phyloP scores from a whole-genome alignment of 176 grass and related monocot species.

The Zoysia pacifica region DNA sequence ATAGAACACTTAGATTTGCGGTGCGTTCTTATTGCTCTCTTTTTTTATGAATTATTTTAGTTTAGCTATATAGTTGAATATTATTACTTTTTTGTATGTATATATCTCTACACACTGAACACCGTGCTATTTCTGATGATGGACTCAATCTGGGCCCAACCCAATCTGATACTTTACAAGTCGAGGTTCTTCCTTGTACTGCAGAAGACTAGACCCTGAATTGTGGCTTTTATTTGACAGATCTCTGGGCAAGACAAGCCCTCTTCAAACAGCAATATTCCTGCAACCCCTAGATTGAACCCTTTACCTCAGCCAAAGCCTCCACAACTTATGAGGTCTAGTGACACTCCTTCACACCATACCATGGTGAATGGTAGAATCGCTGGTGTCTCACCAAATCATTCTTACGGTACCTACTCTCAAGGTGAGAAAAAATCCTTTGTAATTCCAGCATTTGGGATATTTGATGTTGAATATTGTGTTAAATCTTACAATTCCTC shows the following conservation, averaged over 20 bases:
- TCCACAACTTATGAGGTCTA: slow-evolving; percentile 35
- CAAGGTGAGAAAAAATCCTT: slow-evolving; percentile 44
- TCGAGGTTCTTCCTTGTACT: background rate
- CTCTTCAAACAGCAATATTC: slow-evolving; percentile 52
- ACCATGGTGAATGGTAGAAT: slow-evolving; percentile 46
- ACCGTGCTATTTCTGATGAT: background rate
- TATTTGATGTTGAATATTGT: slow-evolving; percentile 26
- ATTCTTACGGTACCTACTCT: slow-evolving; percentile 45
- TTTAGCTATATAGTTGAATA: background rate
- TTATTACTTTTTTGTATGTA: background rate
- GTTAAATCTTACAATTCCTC: slow-evolving; percentile 40
- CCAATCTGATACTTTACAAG: background rate
- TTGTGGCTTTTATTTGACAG: slow-evolving; percentile 47
- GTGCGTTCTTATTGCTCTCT: slow-evolving; percentile 63
- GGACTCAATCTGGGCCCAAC: background rate
- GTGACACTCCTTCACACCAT: slow-evolving; percentile 46
- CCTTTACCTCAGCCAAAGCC: slow-evolving; percentile 52
- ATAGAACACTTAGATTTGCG: slow-evolving; percentile 92
- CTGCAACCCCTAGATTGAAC: slow-evolving; percentile 56
- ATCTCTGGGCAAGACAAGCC: slow-evolving; percentile 92
- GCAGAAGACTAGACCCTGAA: slow-evolving; percentile 22
- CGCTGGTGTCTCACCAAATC: slow-evolving; percentile 47
- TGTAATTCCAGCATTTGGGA: slow-evolving; percentile 7
- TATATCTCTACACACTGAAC: background rate
- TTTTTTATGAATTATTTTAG: slow-evolving; percentile 15